Evolutionary conservation across 192 early-diverging fungal genomes (phyloP), one percentile per base, ranked within the genome.

Genomic region (Coemansia sp.): DNA sequence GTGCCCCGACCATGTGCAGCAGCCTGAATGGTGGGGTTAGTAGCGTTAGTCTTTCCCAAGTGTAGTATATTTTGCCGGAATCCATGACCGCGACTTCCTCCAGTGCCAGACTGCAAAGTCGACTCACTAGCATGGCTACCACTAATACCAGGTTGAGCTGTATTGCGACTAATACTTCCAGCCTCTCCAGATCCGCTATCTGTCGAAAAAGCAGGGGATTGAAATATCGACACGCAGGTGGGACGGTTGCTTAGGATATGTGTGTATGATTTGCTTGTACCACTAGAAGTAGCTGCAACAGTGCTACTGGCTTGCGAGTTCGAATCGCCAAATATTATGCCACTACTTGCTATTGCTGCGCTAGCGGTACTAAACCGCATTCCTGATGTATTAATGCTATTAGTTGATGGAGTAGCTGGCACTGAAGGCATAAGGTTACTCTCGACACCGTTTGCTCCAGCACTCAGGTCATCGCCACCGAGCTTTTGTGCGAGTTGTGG

Each of bases 1-100:
- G 85, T 89, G 6, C 83, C 85, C 56, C 85, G 86, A 54, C 86
- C 74, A 66, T 86, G 85, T 50, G 81, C 78, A 2, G 55, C 57
- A 58, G 68, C 69, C 54, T 72, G 48, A 3, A 16, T 30, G 16
- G 54, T 30, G 26, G 10, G n/a, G 12, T 27, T 25, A 2, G 19
- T 28, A 21, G 16, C 25, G 19, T 24, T 34, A 10, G 30, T 2
- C 19, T 26, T 48, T 8, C 41, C 38, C 47, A 75, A 19, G 19
- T 68, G 47, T 30, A 64, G 22, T 28, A 68, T 38, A 18, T 67
- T 64, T 48, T 66, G 63, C 12, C 73, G 26, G 27, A 75, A 69
- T 7, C 73, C 67, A 22, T 60, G 71, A 5, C 65, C 49, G 14
- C 54, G 38, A 44, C 14, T 44, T 16, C 9, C 38, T 44, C 14